phyloP scores from a whole-genome alignment of 106 monocot genomes.

The Dendrobium officinale region DNA sequence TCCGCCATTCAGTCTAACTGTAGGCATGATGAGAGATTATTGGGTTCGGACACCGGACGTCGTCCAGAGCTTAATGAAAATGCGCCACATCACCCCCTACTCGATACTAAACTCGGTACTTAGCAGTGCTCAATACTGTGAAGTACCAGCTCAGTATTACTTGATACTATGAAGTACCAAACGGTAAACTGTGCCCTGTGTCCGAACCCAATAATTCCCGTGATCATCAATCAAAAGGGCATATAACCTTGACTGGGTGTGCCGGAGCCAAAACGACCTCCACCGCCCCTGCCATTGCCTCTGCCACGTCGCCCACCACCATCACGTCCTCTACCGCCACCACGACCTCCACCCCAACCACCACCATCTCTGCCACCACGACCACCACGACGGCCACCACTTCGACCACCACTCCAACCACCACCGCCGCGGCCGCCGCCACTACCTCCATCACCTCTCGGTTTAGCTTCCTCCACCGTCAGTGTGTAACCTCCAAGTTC shows the following conservation, averaged over 20 bases:
- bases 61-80: no score
- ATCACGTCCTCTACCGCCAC: not conserved
- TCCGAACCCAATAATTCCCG: no score
- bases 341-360: not conserved
- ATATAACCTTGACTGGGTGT: constrained; percentile 15
- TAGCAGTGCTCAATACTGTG: no score
- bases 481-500: constrained; percentile 15
- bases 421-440: constrained; percentile 8
- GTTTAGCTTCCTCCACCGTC: constrained; percentile 14
- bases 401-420: constrained; percentile 1
- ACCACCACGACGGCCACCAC: constrained; percentile 14
- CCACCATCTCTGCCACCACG: not conserved
- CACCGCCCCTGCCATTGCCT: not conserved
- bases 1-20: no score
- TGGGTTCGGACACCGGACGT: no score
- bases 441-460: constrained; percentile 1
- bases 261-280: constrained; percentile 3
- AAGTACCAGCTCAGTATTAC: no score
- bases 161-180: no score
- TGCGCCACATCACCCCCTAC: no score
- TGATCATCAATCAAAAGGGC: not conserved
- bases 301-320: constrained; percentile 5
- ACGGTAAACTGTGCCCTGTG: no score
- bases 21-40: no score
- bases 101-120: no score